A percentile compares a stretch with the other conserved stretches of the same genome.
These are phyloP conservation scores for Miamiensis avidus DNA, from an alignment of 169 alveolate genomes.

Conservation along the genomic window DNA sequence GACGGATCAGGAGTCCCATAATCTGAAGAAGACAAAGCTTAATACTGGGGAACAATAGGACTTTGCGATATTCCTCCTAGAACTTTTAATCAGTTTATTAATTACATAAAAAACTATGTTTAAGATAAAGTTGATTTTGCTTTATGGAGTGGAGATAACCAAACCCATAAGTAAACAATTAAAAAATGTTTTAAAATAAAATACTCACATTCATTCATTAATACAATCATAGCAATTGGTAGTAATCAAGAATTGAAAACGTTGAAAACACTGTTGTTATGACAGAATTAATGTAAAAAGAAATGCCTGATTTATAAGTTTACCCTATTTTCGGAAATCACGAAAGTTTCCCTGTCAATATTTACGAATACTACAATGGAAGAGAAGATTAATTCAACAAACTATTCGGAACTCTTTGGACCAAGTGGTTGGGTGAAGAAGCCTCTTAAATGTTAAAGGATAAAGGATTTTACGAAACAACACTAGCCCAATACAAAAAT, in stretches of 20 bases:
- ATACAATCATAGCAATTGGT: neutral
- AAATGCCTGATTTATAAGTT: slow-evolving; percentile 45
- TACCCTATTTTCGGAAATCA: slow-evolving; percentile 84
- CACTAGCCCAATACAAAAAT: neutral
- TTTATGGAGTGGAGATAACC: slow-evolving; percentile 81
- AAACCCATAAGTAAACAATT: slow-evolving; percentile 47
- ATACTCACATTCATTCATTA: neutral
- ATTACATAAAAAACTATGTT: slow-evolving; percentile 35
- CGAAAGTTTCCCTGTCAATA: slow-evolving; percentile 80
- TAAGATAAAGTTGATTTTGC: slow-evolving; percentile 58
- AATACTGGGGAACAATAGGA: slow-evolving; percentile 60
- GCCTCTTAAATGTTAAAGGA: too few relatives aligned
- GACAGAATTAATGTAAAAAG: neutral
- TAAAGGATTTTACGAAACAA: too few relatives aligned
- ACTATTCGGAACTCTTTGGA: too few relatives aligned
- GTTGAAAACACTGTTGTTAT: neutral
- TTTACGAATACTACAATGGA: slow-evolving; percentile 53
- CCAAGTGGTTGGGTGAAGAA: too few relatives aligned
- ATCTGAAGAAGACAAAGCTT: slow-evolving; percentile 42
- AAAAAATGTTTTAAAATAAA: too few relatives aligned
- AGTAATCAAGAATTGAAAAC: neutral
- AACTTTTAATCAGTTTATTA: slow-evolving; percentile 34
- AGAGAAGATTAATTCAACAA: slow-evolving; percentile 31
- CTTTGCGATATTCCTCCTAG: slow-evolving; percentile 65
- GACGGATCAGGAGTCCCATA: slow-evolving; percentile 27